Evolutionary conservation across 306 rosid species (phyloP).

Genomic region (Ammopiptanthus mongolicus): DNA sequence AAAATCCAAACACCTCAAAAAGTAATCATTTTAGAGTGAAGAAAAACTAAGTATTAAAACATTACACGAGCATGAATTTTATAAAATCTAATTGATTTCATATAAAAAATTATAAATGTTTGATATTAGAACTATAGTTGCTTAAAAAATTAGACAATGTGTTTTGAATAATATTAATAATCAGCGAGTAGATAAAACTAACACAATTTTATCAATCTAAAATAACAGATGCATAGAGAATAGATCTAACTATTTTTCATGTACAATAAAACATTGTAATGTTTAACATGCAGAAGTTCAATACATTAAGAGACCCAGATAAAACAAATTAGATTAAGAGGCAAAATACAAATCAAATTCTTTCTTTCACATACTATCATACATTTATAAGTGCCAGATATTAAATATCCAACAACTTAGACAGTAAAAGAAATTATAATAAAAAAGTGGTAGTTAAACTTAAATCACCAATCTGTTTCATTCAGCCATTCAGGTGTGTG

Average conservation of each 20-base stretch:
- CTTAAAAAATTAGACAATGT: not conserved
- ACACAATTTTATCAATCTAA: not conserved
- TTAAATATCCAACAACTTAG: not conserved
- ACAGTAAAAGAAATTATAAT: not conserved
- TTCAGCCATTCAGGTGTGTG: not conserved
- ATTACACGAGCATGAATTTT: not conserved
- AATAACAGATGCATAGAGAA: not conserved
- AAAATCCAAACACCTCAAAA: not conserved
- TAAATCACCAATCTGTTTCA: not conserved
- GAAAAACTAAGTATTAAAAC: not conserved
- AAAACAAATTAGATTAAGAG: not conserved
- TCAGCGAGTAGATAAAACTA: not conserved
- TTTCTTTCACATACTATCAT: not conserved
- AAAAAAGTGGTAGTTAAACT: not conserved
- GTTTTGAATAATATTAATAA: not conserved
- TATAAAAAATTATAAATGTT: not conserved
- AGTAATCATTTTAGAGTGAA: not conserved
- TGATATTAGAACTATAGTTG: not conserved
- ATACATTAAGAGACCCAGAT: not conserved
- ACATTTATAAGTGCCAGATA: not conserved
- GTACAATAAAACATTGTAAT: not conserved
- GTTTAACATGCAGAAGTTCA: not conserved
- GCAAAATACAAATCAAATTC: not conserved
- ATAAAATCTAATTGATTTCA: not conserved
- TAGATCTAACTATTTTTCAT: not conserved